These are phyloP conservation scores for Phytomonas serpens DNA, from an alignment of 208 protist genomes.

Conservation along the genomic window DNA sequence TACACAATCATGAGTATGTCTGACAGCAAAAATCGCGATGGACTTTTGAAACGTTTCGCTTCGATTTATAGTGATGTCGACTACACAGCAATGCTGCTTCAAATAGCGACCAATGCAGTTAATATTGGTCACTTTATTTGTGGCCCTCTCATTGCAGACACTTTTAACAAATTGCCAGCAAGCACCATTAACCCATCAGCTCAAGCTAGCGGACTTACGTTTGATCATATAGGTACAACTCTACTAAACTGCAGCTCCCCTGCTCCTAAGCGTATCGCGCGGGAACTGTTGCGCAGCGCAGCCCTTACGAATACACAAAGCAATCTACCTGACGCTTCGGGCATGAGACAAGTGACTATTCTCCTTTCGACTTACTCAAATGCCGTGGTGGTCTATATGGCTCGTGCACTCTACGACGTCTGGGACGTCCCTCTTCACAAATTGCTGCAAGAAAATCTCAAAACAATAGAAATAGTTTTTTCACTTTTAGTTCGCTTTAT, in stretches of 20 bases:
- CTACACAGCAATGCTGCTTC: constrained; percentile 85
- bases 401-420: constrained; percentile 53
- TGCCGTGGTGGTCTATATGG: constrained; percentile 46
- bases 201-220: constrained; percentile 24
- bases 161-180: background rate
- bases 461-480: constrained; percentile 13
- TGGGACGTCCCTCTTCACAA: constrained; percentile 49
- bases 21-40: constrained; percentile 35
- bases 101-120: constrained; percentile 54
- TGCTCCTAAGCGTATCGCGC: constrained; percentile 47
- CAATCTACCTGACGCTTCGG: constrained; percentile 13
- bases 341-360: constrained; percentile 31
- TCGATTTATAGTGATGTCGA: constrained; percentile 53
- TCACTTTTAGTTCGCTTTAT: constrained; percentile 10
- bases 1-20: constrained; percentile 61
- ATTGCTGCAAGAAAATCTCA: constrained; percentile 17
- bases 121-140: constrained; percentile 4
- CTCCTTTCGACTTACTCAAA: constrained; percentile 63
- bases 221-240: constrained; percentile 42
- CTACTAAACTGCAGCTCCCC: constrained; percentile 32
- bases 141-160: background rate
- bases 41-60: constrained; percentile 69
- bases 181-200: constrained; percentile 6
- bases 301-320: constrained; percentile 30
- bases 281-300: constrained; percentile 51